Evolutionary conservation across 106 monocot species (phyloP).

Genomic region (Alisma plantagoaquatica): DNA sequence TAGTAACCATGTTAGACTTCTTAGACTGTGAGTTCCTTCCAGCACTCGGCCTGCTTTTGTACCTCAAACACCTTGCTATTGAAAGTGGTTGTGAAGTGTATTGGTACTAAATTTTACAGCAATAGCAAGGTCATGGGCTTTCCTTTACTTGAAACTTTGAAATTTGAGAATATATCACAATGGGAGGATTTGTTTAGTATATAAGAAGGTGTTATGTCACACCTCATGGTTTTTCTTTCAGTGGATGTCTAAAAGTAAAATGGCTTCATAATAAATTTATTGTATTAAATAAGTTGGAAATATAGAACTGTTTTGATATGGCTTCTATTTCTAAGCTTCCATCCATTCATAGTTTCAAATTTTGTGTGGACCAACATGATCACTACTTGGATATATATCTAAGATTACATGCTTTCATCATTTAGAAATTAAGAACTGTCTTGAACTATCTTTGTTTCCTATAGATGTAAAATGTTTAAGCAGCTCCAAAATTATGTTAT

Average conservation of each 20-base stretch:
- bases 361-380: slow-evolving; percentile 1
- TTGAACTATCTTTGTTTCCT: slow-evolving; percentile 10
- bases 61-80: slow-evolving; percentile 19
- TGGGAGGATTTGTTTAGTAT: slow-evolving; percentile 17
- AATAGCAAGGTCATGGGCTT: slow-evolving; percentile 3
- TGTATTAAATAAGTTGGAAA: slow-evolving; percentile 20
- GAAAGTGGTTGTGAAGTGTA: slow-evolving; percentile 7
- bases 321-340: slow-evolving; percentile 13
- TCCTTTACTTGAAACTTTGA: slow-evolving; percentile 25
- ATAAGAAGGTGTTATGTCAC: slow-evolving; percentile 4
- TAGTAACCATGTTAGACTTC: slow-evolving; percentile 16
- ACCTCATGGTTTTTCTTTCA: slow-evolving; percentile 19
- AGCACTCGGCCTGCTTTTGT: slow-evolving; percentile 21
- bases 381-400: slow-evolving; percentile 6
- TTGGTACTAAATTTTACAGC: slow-evolving; percentile 15
- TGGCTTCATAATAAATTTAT: slow-evolving; percentile 7
- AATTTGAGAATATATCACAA: slow-evolving; percentile 18
- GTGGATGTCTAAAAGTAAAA: slow-evolving; percentile 18
- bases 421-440: slow-evolving; percentile 27
- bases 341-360: slow-evolving; percentile 18
- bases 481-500: slow-evolving; percentile 7
- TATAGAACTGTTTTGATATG: slow-evolving; percentile 16
- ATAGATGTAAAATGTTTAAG: slow-evolving; percentile 4
- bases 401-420: slow-evolving; percentile 7
- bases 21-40: slow-evolving; percentile 11